Evolutionary conservation across 495 filamentous ascomycete species (phyloP), one percentile per base, ranked within the genome.

Genomic region (Trichoderma asperelloides): DNA sequence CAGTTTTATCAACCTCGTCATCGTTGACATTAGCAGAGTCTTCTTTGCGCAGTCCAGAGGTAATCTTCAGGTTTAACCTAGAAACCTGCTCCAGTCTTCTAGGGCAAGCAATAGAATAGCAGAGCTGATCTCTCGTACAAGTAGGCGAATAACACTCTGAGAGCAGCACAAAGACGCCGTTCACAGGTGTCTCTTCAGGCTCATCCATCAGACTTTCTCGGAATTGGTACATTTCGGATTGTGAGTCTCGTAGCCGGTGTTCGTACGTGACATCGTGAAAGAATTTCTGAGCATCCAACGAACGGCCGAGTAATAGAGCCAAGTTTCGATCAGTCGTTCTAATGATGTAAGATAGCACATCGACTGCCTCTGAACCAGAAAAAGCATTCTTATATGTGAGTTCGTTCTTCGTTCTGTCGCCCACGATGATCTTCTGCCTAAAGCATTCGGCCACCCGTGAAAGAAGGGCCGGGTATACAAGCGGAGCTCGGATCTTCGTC

Each of bases 231-330:
- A 99, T 89, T 75, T 99, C 96, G 55, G 85, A 86, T 13, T 86
- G 81, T 8, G 93, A 94, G 79, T 99, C 96, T 71, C 96, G 88
- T 66, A 99, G 80, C 62, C 96, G 87, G 74, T 99, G 96, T 69
- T 96, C 93, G 76, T 99, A 99, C 4, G 93, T 97, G 49, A 98
- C 96, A 85, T 99, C 96, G 76, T 98, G 96, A 75, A 99, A 99
- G 77, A 98, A 97, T 76, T 98, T 99, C 77, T 99, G 96, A 51
- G 96, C 96, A 79, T 99, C 96, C 57, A 99, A 80, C 66, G 93
- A 91, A 70, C 96, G 85, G 60, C 96, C 96, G n/a, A 99, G 78
- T 13, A 99, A 86, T 66, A 99, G 80, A 49, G 96, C 95, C 69
- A 99, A 80, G 72, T 97, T 99, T 64, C 96, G 87, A 77, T 99